Conservation (phyloP, 495 filamentous ascomycete genomes). For the Saxophila tyrrhenica region DNA sequence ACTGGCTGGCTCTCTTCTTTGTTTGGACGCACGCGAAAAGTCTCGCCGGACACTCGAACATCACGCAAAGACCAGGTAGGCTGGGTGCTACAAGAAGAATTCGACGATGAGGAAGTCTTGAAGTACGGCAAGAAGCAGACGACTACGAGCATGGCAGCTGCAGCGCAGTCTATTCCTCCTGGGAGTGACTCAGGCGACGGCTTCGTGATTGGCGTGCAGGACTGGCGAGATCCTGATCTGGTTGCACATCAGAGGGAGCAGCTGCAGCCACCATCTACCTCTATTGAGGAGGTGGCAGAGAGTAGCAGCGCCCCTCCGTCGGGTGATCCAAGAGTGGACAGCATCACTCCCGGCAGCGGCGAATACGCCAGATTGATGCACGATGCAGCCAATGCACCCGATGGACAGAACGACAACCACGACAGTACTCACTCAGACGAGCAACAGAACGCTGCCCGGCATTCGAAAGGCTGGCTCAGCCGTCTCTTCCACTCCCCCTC, state of each 20-base stretch:
- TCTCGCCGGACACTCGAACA: constrained; percentile 43
- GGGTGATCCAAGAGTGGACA: constrained; percentile 47
- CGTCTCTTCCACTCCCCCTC: background rate
- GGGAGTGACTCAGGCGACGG: constrained; percentile 40
- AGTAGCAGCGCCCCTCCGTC: constrained; percentile 22
- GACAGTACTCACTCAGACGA: background rate
- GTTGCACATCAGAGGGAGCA: constrained; percentile 31
- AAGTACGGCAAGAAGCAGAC: constrained; percentile 27
- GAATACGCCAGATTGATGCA: constrained; percentile 46
- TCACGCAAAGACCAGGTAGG: constrained; percentile 74
- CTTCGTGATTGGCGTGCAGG: constrained; percentile 86
- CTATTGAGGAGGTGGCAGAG: constrained; percentile 4
- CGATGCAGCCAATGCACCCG: constrained; percentile 20
- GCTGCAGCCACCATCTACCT: constrained; percentile 5
- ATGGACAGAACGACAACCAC: constrained; percentile 37
- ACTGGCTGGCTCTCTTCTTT: background rate
- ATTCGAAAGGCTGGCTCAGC: background rate
- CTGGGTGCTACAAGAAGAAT: constrained; percentile 61
- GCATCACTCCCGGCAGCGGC: constrained; percentile 66
- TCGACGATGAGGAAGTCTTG: constrained; percentile 38
- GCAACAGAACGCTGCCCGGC: background rate
- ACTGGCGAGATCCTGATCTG: constrained; percentile 83
- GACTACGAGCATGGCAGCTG: constrained; percentile 17
- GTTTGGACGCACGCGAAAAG: background rate
- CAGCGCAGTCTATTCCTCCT: constrained; percentile 16